Evolutionary conservation across 257 asterid genomes (phyloP), one percentile per base, ranked within the genome.

Genomic region (Solanum neorickii): DNA sequence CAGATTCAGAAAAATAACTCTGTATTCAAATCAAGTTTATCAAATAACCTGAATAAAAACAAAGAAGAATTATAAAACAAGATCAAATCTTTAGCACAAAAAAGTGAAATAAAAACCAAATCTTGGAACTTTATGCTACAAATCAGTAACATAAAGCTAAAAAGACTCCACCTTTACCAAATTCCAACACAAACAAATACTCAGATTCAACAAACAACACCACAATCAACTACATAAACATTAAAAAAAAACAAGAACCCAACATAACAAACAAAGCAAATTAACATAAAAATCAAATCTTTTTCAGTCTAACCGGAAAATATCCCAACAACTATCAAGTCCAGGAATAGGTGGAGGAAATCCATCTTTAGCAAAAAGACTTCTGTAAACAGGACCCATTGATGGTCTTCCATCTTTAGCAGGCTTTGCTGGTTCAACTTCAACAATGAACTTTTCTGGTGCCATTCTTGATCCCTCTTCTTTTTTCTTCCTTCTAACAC

Each of bases 291-390:
- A 15, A 73, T 11, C 9, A 25, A 60, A 69, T 10, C 15, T n/a
- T n/a, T 23, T 5, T 69, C 52, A 91, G 82, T 52, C 92, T 73
- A 60, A 96, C 99, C 99, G 96, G 91, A 96, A 96, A 90, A 96
- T 93, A 76, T 96, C 99, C 99, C 99, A 96, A 41, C 98, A 95
- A 89, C 96, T 37, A 77, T 95, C 96, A 18, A 96, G 92, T 14
- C 98, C 99, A 31, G 91, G 92, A 86, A 91, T 89, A 88, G 96
- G 96, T 69, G 87, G 87, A 70, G 98, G 98, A 92, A 94, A 94
- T 10, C 98, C 97, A 70, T 94, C 96, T 91, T 94, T 93, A 14
- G 98, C 98, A 74, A 90, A 94, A 77, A 84, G 76, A 78, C 96
- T 93, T 35, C 98, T 92, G 86, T 96, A 96, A 80, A 92, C 98